A percentile compares a stretch with the other conserved stretches of the same genome.
Evolutionary conservation across 805 yeast genomes (phyloP).

Genomic region (Zygosaccharomyces bisporus): DNA sequence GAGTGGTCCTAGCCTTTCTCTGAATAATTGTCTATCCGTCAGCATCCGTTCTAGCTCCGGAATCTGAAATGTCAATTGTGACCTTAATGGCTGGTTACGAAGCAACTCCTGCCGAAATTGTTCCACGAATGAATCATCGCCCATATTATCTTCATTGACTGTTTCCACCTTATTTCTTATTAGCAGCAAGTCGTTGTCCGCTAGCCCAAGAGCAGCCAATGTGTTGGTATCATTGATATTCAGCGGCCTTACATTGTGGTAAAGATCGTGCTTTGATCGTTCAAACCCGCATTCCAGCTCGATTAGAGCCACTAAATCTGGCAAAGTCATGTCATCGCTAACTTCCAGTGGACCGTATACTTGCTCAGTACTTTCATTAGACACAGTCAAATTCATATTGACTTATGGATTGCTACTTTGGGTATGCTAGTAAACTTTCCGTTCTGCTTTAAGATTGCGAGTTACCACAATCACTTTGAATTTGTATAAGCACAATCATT

Average conservation of each 20-base stretch:
- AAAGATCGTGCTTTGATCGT: constrained; percentile 45
- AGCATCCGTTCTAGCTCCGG: constrained; percentile 49
- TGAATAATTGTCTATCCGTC: constrained; percentile 48
- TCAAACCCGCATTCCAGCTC: constrained; percentile 63
- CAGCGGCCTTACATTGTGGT: constrained; percentile 45
- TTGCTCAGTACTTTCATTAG: constrained; percentile 47
- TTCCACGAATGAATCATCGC: constrained; percentile 40
- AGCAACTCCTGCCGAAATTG: constrained; percentile 47
- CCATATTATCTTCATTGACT: constrained; percentile 5
- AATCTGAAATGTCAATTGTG: constrained; percentile 37
- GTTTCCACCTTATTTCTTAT: constrained; percentile 30
- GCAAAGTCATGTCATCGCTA: constrained; percentile 56
- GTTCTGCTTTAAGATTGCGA: no score
- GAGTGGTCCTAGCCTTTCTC: constrained; percentile 37
- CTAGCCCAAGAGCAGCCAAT: constrained; percentile 46
- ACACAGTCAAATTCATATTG: constrained; percentile 50
- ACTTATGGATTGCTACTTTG: no score
- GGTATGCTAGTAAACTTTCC: no score
- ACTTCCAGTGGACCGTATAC: constrained; percentile 54
- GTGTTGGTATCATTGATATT: constrained; percentile 32
- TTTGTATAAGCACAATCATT: not conserved
- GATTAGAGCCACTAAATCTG: constrained; percentile 68
- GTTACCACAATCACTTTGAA: no score
- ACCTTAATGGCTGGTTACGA: constrained; percentile 40
- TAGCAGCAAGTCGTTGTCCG: constrained; percentile 58